phyloP scores from a whole-genome alignment of 1,284 basidiomycete genomes.

The Leccinum proliferum region DNA sequence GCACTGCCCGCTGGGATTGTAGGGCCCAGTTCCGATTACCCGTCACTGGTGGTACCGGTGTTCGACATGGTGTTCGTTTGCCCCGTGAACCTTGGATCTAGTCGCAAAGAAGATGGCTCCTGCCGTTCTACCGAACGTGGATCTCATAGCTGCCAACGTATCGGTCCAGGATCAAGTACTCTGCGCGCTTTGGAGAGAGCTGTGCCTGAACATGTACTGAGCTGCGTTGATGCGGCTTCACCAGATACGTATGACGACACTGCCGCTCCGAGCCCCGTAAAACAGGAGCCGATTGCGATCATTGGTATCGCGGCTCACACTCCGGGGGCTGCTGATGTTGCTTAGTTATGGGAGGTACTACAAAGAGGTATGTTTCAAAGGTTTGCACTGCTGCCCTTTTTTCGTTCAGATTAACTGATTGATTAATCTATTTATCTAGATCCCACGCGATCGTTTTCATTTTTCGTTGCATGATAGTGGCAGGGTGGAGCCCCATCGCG shows the following conservation, averaged over 20 bases:
- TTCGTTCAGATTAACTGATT: conserved; percentile 3
- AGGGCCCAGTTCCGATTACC: conserved; percentile 12
- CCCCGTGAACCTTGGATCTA: conserved; percentile 49
- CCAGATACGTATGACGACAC: conserved; percentile 9
- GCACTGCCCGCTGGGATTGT: conserved; percentile 37
- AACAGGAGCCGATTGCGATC: conserved; percentile 58
- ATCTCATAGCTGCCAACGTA: conserved; percentile 40
- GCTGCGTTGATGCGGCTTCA: conserved; percentile 29
- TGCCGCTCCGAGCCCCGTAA: conserved; percentile 1
- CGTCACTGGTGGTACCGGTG: conserved; percentile 40
- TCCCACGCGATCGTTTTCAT: conserved; percentile 54
- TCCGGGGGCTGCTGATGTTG: conserved; percentile 47
- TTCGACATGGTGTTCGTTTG: conserved; percentile 57
- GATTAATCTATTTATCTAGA: conserved; percentile 32
- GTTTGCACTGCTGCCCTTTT: conserved; percentile 31
- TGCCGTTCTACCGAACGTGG: conserved; percentile 20
- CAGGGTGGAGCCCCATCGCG: conserved; percentile 41
- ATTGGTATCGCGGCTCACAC: conserved; percentile 66
- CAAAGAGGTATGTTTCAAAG: conserved; percentile 49
- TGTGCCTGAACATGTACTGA: conserved; percentile 24
- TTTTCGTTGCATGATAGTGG: conserved; percentile 33
- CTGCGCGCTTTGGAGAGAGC: conserved; percentile 36
- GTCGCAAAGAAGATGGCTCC: conserved; percentile 32
- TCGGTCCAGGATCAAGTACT: conserved; percentile 50
- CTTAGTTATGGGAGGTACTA: conserved; percentile 54